These are phyloP conservation scores for Fraxinus nigra DNA, from an alignment of 305 asterid genomes.

Conservation along the genomic window DNA sequence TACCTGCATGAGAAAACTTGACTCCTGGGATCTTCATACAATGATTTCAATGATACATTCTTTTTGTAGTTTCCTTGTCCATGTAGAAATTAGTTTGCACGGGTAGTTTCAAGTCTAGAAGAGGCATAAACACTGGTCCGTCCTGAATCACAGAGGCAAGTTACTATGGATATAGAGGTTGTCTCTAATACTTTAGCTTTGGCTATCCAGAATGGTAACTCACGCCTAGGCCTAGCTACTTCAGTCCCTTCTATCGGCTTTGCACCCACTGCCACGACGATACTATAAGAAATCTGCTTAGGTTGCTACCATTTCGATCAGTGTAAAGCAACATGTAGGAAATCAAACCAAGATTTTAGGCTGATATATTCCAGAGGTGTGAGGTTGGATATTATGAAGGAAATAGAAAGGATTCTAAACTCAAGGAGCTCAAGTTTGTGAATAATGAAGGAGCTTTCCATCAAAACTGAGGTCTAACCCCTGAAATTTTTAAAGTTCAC, in stretches of 20 bases:
- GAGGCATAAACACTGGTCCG: not conserved
- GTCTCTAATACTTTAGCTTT: no score
- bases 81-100: not conserved
- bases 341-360: not conserved
- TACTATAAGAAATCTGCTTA: not conserved
- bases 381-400: not conserved
- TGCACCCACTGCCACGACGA: not conserved
- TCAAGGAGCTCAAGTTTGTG: not conserved
- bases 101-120: not conserved
- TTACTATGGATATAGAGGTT: not conserved
- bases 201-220: no score
- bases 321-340: not conserved
- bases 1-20: constrained; percentile 28
- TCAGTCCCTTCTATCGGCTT: not conserved
- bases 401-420: not conserved
- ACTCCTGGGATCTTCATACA: not conserved
- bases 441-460: not conserved
- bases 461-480: not conserved
- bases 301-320: not conserved
- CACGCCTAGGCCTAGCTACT: not conserved
- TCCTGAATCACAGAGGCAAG: not conserved
- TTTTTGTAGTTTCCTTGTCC: not conserved
- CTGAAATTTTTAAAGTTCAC: not conserved
- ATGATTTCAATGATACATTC: not conserved
- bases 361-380: no score